Base-by-base conservation (phyloP, 2,329 filamentous ascomycete genomes). In the Phaeosphaeria sp. region DNA sequence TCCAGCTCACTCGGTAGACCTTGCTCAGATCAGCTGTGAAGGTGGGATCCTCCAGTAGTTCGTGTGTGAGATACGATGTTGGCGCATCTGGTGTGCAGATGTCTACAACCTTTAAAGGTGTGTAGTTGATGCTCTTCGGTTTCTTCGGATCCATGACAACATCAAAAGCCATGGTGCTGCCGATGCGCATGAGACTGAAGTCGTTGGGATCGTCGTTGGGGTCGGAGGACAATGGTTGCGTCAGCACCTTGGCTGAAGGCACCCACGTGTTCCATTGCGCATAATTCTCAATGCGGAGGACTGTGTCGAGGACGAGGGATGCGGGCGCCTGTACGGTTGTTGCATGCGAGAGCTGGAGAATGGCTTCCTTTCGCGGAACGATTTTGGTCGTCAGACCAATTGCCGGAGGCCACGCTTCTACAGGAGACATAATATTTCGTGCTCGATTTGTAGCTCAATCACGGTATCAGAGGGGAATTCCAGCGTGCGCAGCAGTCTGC, bases 1-100 rank as follows among this genome's bases (percentile, higher is more conserved):
- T 62, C 66, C 66, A 69, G 17, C 61, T 60, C 3, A 67, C 59
- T 20, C 66, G 53, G 42, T 66, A 69, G 4, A 69, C 65, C 22
- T 49, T 63, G 22, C 48, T 49, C 24, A 64, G 55, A 27, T 69
- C 63, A 15, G 63, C 43, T 6, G 65, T 65, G 20, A 62, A 69
- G 2, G 57, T 44, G 17, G 51, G 36, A 43, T 62, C 66, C 1
- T 33, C 45, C 2, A 61, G 54, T 2, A 65, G 51, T 4, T 52
- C 54, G 0, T 53, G 43, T 15, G 56, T 8, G 24, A 69, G 51
- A 21, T 68, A 68, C 5, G 56, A 56, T 1, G 61, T 61, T 1
- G 60, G 61, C 3, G 57, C 33, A 6, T 47, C 53, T 6, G 66
- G 66, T 2, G 64, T 68, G 27, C 61, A 58, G 5, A 69, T 56